Percentiles rank a stretch among this genome's conserved stretches.
Conservation (phyloP, 75 land plant genomes). For the Pinus albicaulis region DNA sequence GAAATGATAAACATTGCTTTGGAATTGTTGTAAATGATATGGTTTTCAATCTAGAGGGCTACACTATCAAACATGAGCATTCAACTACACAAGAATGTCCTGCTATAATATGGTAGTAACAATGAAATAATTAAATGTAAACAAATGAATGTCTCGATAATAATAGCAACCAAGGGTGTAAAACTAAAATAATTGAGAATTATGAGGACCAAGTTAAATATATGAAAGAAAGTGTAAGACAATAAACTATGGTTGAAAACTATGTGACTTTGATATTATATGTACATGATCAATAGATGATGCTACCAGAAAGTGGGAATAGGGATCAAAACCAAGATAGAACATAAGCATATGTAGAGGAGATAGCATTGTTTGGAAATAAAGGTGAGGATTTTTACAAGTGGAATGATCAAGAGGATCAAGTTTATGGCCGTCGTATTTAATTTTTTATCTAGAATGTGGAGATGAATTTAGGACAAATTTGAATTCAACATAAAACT, state of each 20-base stretch:
- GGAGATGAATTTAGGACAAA: no score
- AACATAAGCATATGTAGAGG: no score
- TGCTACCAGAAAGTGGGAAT: neutral
- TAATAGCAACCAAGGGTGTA: neutral
- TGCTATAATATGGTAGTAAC: neutral
- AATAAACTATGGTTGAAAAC: slow-evolving; percentile 5
- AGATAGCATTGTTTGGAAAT: no score
- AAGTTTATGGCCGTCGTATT: no score
- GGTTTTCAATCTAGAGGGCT: neutral
- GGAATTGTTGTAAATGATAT: neutral
- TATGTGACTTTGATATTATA: neutral
- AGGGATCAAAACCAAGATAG: neutral
- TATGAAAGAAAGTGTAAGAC: neutral
- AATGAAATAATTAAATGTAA: neutral
- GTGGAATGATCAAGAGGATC: no score
- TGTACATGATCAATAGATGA: neutral
- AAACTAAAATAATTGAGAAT: neutral
- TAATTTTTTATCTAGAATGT: no score
- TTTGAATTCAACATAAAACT: no score
- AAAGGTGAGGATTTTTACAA: no score
- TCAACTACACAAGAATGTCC: neutral
- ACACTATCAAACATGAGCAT: neutral
- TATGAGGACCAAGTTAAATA: neutral
- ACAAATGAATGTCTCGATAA: neutral
- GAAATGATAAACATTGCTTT: neutral